Percentiles rank a stretch among this genome's conserved stretches.
These are phyloP conservation scores for Leishmania aethiopica DNA, from an alignment of 208 protist genomes.

Conservation along the genomic window DNA sequence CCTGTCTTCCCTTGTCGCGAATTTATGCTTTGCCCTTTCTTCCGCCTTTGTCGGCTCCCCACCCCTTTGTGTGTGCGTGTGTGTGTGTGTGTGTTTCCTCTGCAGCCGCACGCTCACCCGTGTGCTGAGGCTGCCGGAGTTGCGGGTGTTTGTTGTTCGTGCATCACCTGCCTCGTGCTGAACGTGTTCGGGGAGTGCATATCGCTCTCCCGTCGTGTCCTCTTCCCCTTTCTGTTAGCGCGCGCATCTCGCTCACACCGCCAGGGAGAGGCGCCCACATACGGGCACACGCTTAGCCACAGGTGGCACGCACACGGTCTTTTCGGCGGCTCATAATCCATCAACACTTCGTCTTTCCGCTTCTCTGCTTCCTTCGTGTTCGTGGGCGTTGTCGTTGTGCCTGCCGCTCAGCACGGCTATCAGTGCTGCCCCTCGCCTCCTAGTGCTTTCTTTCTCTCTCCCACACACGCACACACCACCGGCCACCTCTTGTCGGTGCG, in stretches of 20 bases:
- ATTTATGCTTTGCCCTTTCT: background rate
- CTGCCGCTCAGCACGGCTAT: background rate
- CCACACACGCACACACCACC: background rate
- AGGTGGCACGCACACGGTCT: background rate
- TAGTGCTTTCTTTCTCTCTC: background rate
- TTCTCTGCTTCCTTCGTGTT: background rate
- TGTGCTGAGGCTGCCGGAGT: background rate
- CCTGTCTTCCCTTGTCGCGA: background rate
- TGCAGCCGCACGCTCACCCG: background rate
- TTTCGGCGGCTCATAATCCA: background rate
- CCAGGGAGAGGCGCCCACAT: background rate
- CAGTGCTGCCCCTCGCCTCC: background rate
- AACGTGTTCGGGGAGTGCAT: background rate
- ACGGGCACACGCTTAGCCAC: background rate
- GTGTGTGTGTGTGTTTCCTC: too few species aligned
- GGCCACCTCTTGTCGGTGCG: background rate
- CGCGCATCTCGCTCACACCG: background rate
- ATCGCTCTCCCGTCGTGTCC: background rate
- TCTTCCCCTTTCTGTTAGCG: too few species aligned
- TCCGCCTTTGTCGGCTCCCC: too few species aligned
- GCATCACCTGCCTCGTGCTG: too few species aligned
- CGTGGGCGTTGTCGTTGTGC: background rate
- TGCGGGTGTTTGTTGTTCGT: background rate
- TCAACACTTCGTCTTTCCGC: background rate
- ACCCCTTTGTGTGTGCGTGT: background rate